These are phyloP conservation scores for Aspergillus bombycis DNA, from an alignment of 2,329 filamentous ascomycete species.

Conservation along the genomic window DNA sequence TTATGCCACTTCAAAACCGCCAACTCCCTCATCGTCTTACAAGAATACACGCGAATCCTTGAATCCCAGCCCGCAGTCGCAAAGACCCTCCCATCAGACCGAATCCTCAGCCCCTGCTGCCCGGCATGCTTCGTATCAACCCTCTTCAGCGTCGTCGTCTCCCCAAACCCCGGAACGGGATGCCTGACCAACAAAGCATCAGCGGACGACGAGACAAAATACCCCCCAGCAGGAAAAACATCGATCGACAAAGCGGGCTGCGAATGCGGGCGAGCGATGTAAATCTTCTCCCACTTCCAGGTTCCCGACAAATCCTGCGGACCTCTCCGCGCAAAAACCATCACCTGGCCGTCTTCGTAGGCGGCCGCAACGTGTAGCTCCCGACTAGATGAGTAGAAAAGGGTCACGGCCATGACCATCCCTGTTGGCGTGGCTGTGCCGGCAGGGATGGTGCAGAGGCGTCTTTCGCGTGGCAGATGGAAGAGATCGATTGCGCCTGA, in stretches of 20 bases:
- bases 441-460: slow-evolving; percentile 63
- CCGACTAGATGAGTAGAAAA: slow-evolving; percentile 56
- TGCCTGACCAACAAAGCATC: slow-evolving; percentile 81
- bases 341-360: slow-evolving; percentile 82
- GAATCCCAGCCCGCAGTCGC: slow-evolving; percentile 94
- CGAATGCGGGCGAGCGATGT: slow-evolving; percentile 68
- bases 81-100: slow-evolving; percentile 80
- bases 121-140: slow-evolving; percentile 85
- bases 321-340: slow-evolving; percentile 61
- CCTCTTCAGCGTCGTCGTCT: slow-evolving; percentile 57
- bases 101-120: slow-evolving; percentile 77
- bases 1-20: slow-evolving; percentile 95
- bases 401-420: slow-evolving; percentile 84
- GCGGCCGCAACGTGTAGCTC: slow-evolving; percentile 69
- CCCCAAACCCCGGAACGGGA: slow-evolving; percentile 55
- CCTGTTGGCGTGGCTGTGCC: slow-evolving; percentile 50
- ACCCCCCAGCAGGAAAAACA: slow-evolving; percentile 52
- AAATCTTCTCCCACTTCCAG: slow-evolving; percentile 59
- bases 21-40: slow-evolving; percentile 79
- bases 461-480: slow-evolving; percentile 72
- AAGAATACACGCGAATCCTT: slow-evolving; percentile 77
- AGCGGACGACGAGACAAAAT: slow-evolving; percentile 79
- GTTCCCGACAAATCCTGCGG: slow-evolving; percentile 33
- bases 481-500: slow-evolving; percentile 84
- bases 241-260: slow-evolving; percentile 82